Base-by-base conservation (phyloP, 495 filamentous ascomycete species). In the Corynascus novoguineensis region DNA sequence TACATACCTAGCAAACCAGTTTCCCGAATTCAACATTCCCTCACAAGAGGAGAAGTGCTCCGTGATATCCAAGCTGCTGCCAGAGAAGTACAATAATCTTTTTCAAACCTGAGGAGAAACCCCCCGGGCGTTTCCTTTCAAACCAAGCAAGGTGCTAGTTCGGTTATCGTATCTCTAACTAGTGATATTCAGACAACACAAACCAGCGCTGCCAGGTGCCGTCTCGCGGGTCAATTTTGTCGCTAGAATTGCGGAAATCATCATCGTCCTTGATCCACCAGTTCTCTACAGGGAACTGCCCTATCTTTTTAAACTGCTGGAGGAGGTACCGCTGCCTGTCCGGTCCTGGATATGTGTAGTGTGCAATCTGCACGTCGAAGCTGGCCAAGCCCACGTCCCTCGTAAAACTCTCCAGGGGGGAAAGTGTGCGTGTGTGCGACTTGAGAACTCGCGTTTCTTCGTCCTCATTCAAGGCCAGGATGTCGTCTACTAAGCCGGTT, bases 191-290 rank as follows among this genome's bases (percentile, higher is more conserved):
- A 40, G 7, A 4, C 28, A 29, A 15, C 12, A 40, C 32, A 29
- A 40, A 48, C 32, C 41, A 40, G 44, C 55, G 55, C 37, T 50
- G 55, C 55, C 44, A 57, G 50, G 27, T 34, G 31, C 42, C 44
- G 21, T 50, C 15, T 27, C 32, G 29, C 54, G 54, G 54, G 24
- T 57, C 54, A 12, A 42, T 25, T 12, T 41, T 48, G 28, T 14
- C 25, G 45, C 52, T 17, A 6, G 31, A 15, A 4, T 41, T 34
- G n/a, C 22, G 19, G 5, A n/a, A 17, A 4, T 38, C 8, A 1
- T 38, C 19, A 14, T 15, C 5, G 2, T 28, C 10, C 21, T 27
- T 9, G 2, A 5, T 27, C 15, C 21, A 32, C 49, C 56, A 3
- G 4, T 15, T 37, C 34, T 15, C 8, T 37, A n/a, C n/a, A n/a